phyloP scores from a whole-genome alignment of 768 basidiomycete species.

The Leccinum disarticulatum region DNA sequence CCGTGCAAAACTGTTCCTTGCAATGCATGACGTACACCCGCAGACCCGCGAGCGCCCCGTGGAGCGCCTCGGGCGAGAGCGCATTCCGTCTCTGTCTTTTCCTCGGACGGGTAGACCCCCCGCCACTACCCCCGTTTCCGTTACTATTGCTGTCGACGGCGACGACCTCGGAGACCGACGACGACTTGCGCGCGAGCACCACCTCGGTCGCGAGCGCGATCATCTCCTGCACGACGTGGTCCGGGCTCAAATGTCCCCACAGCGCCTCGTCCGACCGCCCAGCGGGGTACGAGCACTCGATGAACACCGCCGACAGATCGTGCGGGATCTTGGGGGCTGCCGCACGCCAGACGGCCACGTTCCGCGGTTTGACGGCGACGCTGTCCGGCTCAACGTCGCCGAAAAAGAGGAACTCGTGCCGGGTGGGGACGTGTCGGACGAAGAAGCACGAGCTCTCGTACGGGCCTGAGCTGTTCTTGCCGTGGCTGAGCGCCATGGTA shows the following conservation, averaged over 20 bases:
- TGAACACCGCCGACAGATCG: constrained; percentile 76
- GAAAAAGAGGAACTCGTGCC: constrained; percentile 84
- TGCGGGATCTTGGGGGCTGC: constrained; percentile 78
- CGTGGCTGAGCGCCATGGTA: constrained; percentile 72
- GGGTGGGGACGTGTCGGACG: constrained; percentile 61
- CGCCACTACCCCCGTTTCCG: background rate
- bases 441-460: constrained; percentile 89
- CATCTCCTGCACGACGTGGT: constrained; percentile 77
- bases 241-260: constrained; percentile 86
- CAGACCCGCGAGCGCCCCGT: constrained; percentile 55
- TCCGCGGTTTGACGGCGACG: constrained; percentile 59
- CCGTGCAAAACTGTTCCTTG: constrained; percentile 66
- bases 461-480: constrained; percentile 49
- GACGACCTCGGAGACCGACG: background rate
- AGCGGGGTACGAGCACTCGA: constrained; percentile 90
- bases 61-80: constrained; percentile 43
- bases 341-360: constrained; percentile 72
- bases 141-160: background rate
- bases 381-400: constrained; percentile 92
- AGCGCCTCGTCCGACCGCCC: constrained; percentile 65
- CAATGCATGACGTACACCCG: constrained; percentile 83
- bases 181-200: constrained; percentile 38
- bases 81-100: constrained; percentile 42
- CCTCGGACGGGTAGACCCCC: constrained; percentile 17
- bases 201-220: constrained; percentile 67